Conservation (phyloP, 108 stramenopile genomes). For the Fragilariopsis cylindrus region DNA sequence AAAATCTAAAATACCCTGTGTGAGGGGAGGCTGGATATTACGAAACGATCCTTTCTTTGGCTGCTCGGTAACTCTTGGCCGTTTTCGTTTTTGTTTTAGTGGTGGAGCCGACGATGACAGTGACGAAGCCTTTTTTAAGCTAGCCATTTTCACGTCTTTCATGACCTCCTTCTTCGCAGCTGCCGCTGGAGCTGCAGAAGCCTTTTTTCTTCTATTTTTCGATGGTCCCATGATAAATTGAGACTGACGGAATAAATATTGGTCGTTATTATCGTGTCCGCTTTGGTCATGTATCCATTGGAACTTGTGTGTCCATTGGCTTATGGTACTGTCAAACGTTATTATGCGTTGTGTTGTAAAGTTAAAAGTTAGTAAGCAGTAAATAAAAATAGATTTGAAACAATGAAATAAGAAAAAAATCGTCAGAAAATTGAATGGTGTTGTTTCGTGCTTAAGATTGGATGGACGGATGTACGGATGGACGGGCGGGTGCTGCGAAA, state of each 20-base stretch:
- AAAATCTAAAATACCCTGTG: constrained; percentile 57
- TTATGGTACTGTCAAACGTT: not conserved
- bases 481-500: too few species aligned
- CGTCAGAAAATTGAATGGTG: too few species aligned
- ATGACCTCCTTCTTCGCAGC: not conserved
- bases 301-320: too few species aligned
- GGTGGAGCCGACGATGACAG: not conserved
- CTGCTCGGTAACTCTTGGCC: not conserved
- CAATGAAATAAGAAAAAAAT: not conserved
- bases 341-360: not conserved
- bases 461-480: too few species aligned
- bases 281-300: too few species aligned
- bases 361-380: not conserved
- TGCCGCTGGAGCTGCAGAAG: not conserved
- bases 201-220: not conserved
- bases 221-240: constrained; percentile 1
- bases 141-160: not conserved
- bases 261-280: too few species aligned
- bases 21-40: constrained; percentile 42
- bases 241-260: not conserved
- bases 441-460: too few species aligned
- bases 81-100: constrained; percentile 10
- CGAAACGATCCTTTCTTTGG: constrained; percentile 27
- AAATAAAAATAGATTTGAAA: not conserved
- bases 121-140: not conserved